phyloP scores from a whole-genome alignment of 2,329 filamentous ascomycete species.

The Cladosporium sp. region DNA sequence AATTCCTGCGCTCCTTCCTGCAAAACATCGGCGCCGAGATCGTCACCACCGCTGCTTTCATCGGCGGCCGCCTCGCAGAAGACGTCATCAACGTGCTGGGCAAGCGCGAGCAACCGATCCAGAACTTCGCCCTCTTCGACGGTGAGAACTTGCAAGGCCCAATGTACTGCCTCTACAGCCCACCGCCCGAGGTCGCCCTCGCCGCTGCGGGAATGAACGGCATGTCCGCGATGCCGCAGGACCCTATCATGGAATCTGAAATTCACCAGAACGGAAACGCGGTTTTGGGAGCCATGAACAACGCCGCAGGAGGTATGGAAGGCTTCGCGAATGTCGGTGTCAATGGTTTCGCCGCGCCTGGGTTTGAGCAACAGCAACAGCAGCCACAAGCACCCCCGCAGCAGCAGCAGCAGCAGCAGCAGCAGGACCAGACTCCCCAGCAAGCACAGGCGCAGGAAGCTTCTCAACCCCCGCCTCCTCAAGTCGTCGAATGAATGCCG shows the following conservation, averaged over 20 bases:
- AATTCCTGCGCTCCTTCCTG: constrained; percentile 77
- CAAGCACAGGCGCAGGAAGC: not conserved
- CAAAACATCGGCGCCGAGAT: constrained; percentile 82
- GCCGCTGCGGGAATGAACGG: not conserved
- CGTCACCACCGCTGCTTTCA: constrained; percentile 77
- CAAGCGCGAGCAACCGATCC: constrained; percentile 85
- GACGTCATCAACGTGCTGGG: constrained; percentile 96
- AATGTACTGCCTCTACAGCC: constrained; percentile 63
- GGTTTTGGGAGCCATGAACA: not conserved
- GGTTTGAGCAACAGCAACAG: not conserved
- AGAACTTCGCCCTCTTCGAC: constrained; percentile 91
- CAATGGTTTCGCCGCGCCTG: not conserved
- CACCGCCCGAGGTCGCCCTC: constrained; percentile 25
- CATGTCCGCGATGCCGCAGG: not conserved
- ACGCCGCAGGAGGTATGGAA: not conserved
- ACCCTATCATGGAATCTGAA: not conserved
- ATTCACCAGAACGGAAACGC: not conserved
- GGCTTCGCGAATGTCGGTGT: not conserved
- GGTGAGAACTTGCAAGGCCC: constrained; percentile 72
- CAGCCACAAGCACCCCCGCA: not conserved
- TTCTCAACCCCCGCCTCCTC: too few species aligned
- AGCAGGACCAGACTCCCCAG: not conserved
- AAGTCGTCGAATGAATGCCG: too few species aligned
- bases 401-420: too few species aligned
- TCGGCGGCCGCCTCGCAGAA: constrained; percentile 87